Evolutionary conservation across 352 stramenopile genomes (phyloP).

Genomic region (Pythium vanterpoolii): DNA sequence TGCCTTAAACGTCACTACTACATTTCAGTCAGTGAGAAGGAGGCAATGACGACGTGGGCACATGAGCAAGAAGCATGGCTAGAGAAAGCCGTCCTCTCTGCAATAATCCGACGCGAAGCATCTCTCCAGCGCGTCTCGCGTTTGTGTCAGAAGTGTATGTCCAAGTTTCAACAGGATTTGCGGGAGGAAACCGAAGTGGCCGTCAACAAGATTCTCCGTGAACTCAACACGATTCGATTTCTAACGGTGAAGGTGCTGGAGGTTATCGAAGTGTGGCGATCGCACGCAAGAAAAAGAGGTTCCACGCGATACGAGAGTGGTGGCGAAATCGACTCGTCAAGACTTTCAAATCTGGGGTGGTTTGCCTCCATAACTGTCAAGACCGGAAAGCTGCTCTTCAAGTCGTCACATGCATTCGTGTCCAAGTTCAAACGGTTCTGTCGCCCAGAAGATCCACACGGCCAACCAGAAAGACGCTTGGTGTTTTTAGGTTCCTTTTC

Average conservation of each 20-base stretch:
- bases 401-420: constrained; percentile 63
- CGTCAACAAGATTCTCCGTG: constrained; percentile 34
- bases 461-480: constrained; percentile 54
- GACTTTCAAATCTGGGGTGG: constrained; percentile 45
- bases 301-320: constrained; percentile 41
- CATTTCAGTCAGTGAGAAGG: constrained; percentile 62
- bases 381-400: constrained; percentile 62
- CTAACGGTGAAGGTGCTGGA: constrained; percentile 73
- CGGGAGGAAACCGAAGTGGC: constrained; percentile 35
- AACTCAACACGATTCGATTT: constrained; percentile 57
- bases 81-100: constrained; percentile 48
- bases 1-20: constrained; percentile 78
- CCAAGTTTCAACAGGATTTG: constrained; percentile 62
- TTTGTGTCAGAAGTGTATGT: constrained; percentile 56
- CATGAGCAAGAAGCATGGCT: constrained; percentile 63
- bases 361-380: constrained; percentile 65
- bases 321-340: constrained; percentile 2
- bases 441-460: constrained; percentile 46
- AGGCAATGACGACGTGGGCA: constrained; percentile 51
- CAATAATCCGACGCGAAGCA: constrained; percentile 64
- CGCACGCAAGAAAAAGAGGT: constrained; percentile 44
- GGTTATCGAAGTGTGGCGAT: constrained; percentile 56
- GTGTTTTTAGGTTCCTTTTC: constrained; percentile 72
- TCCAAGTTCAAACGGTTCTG: constrained; percentile 76
- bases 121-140: constrained; percentile 34